A percentile compares a stretch with the other conserved stretches of the same genome.
Conservation (phyloP, 2,329 filamentous ascomycete genomes). For the Aaosphaeria pasadenensis region DNA sequence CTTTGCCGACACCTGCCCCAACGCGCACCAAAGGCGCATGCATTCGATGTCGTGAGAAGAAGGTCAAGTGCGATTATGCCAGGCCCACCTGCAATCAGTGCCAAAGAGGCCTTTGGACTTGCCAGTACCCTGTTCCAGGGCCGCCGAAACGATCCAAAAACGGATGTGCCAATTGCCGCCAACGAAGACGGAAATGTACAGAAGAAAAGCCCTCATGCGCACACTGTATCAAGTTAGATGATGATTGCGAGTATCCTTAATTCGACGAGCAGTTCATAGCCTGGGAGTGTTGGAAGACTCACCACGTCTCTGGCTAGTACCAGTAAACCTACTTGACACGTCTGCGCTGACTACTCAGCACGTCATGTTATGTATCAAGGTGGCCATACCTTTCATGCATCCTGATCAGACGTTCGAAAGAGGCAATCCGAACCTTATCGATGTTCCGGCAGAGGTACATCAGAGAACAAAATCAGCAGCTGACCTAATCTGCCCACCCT, state of each 20-base stretch:
- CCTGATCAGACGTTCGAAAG: too few species aligned
- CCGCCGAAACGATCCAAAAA: slow-evolving; percentile 25
- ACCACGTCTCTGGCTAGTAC: too few species aligned
- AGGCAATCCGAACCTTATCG: too few species aligned
- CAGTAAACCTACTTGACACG: too few species aligned
- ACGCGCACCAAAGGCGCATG: slow-evolving; percentile 14
- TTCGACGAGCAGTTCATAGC: too few species aligned
- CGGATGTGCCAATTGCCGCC: slow-evolving; percentile 27
- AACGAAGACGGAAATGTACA: slow-evolving; percentile 27
- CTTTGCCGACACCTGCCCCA: slow-evolving; percentile 1
- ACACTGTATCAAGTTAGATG: slow-evolving; percentile 23
- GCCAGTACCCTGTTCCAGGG: slow-evolving; percentile 18
- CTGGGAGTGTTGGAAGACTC: too few species aligned
- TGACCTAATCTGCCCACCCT: too few species aligned
- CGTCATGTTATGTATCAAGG: too few species aligned
- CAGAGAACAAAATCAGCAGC: too few species aligned
- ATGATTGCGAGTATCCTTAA: not conserved
- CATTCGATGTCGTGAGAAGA: slow-evolving; percentile 20
- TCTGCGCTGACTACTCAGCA: too few species aligned
- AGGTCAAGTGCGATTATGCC: slow-evolving; percentile 29
- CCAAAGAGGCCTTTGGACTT: slow-evolving; percentile 23
- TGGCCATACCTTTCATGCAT: too few species aligned
- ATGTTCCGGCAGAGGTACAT: too few species aligned
- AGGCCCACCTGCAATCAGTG: slow-evolving; percentile 31
- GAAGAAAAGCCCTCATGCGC: slow-evolving; percentile 29